Conservation (phyloP, 1,284 basidiomycete species). For the Trametes pubescens region DNA sequence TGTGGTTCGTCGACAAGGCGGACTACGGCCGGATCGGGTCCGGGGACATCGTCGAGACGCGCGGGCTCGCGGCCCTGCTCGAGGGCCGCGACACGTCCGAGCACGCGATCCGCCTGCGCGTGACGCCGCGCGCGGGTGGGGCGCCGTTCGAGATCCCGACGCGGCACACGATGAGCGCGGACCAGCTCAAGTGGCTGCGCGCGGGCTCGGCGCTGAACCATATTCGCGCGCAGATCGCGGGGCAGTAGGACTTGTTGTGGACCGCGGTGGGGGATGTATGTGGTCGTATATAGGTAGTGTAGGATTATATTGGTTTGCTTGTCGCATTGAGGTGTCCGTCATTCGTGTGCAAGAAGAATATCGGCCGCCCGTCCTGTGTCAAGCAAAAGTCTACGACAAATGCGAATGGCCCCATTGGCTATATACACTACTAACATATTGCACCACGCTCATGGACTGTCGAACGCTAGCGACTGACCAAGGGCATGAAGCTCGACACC, state of each 20-base stretch:
- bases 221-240: conserved; percentile 65
- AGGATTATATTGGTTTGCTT: background rate
- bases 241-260: conserved; percentile 1
- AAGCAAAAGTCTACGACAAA: too few relatives aligned
- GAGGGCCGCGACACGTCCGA: conserved; percentile 53
- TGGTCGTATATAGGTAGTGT: conserved; percentile 1
- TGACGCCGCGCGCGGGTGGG: conserved; percentile 72
- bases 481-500: conserved; percentile 39
- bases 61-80: conserved; percentile 64
- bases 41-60: conserved; percentile 73
- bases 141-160: conserved; percentile 73
- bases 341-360: too few relatives aligned
- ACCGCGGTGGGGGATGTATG: background rate
- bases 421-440: background rate
- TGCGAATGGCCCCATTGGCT: too few relatives aligned
- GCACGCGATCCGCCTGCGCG: conserved; percentile 68
- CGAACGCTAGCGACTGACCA: conserved; percentile 40
- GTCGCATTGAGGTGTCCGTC: too few relatives aligned
- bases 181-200: conserved; percentile 89
- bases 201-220: conserved; percentile 90
- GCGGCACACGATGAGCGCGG: conserved; percentile 88
- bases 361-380: too few relatives aligned
- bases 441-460: background rate
- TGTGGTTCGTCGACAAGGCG: conserved; percentile 89
- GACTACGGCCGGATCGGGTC: conserved; percentile 88